Conservation (phyloP, 1,284 basidiomycete species). For the Heterobasidion parviporum region DNA sequence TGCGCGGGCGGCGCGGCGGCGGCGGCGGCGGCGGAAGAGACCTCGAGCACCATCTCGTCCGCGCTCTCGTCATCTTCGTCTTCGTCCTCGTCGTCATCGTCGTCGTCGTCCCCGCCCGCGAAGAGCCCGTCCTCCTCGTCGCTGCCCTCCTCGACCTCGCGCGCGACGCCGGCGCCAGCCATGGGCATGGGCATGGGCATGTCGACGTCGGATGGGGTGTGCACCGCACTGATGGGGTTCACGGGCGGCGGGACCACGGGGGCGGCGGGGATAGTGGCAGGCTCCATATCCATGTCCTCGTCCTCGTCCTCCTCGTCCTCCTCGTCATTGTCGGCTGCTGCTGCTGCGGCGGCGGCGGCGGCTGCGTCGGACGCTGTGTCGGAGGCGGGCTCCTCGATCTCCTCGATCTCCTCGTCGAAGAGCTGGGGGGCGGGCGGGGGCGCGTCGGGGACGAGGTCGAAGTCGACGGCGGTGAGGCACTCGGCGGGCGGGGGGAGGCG, state of each 20-base stretch:
- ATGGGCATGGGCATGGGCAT: conserved; percentile 39
- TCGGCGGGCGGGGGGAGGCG: conserved; percentile 79
- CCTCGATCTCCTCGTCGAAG: conserved; percentile 75
- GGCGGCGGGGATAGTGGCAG: conserved; percentile 29
- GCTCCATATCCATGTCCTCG: conserved; percentile 62
- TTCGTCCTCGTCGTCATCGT: conserved; percentile 51
- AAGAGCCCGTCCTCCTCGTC: conserved; percentile 60
- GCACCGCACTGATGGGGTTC: conserved; percentile 48
- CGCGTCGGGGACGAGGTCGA: conserved; percentile 86
- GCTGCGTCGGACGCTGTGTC: no score
- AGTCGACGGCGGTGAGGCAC: conserved; percentile 86
- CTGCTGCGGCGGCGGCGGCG: no score
- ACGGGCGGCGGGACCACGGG: neutral
- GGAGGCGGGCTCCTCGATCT: conserved; percentile 61
- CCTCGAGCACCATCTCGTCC: conserved; percentile 70
- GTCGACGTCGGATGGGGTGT: conserved; percentile 58
- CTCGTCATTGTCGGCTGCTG: no score
- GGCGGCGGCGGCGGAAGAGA: conserved; percentile 38
- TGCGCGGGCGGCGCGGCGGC: conserved; percentile 35
- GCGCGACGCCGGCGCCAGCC: conserved; percentile 26
- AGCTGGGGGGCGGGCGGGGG: conserved; percentile 65
- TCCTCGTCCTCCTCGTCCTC: conserved; percentile 16
- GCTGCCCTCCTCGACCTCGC: conserved; percentile 50
- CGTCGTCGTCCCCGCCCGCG: conserved; percentile 55
- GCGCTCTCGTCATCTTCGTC: conserved; percentile 62